These are phyloP conservation scores for Mycena indigotica DNA, from an alignment of 768 basidiomycete genomes.

Conservation along the genomic window DNA sequence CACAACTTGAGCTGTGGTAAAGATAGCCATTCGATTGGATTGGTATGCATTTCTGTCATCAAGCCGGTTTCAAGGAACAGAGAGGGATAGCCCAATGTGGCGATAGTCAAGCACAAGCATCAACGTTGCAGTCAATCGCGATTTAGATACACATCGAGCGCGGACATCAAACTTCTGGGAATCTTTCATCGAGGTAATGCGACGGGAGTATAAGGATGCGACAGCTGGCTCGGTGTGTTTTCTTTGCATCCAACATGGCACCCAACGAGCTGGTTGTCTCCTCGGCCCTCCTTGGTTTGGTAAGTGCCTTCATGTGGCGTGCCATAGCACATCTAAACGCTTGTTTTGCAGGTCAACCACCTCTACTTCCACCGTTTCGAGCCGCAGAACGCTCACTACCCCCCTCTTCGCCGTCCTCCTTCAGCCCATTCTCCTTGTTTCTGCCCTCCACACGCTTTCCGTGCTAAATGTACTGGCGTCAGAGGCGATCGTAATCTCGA, in stretches of 20 bases:
- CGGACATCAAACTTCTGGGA: background rate
- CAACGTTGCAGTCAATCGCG: background rate
- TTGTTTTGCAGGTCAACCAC: slow-evolving; percentile 1
- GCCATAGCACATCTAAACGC: background rate
- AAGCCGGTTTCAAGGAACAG: too few relatives aligned
- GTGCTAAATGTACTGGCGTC: background rate
- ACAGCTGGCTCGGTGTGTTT: background rate
- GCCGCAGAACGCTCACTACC: background rate
- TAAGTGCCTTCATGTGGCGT: background rate
- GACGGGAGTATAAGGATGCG: background rate
- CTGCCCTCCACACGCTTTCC: background rate
- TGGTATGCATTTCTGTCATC: background rate
- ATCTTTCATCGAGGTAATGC: too few relatives aligned
- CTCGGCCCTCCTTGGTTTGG: background rate
- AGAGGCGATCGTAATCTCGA: slow-evolving; percentile 27
- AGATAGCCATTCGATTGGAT: background rate
- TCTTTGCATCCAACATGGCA: background rate
- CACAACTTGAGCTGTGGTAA: background rate
- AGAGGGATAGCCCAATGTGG: background rate
- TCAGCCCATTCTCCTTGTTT: background rate
- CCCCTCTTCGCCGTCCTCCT: background rate
- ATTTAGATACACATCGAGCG: background rate
- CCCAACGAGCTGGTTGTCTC: background rate
- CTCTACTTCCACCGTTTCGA: background rate
- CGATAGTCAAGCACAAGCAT: background rate